Percentiles rank a stretch among this genome's conserved stretches.
phyloP scores from a whole-genome alignment of 345 rosid species.

The Brassica juncea region DNA sequence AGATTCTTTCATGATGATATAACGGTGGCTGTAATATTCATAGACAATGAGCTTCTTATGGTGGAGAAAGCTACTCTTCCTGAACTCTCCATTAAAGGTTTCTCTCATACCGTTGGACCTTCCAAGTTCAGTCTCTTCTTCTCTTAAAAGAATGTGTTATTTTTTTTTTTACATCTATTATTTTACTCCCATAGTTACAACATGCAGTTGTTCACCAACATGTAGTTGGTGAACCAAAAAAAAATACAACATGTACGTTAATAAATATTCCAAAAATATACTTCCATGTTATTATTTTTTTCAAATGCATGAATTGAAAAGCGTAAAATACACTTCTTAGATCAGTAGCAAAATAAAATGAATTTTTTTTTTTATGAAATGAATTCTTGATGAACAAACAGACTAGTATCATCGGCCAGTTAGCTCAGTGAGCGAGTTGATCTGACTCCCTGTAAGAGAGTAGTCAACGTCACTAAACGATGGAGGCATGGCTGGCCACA shows the following conservation, averaged over 20 bases:
- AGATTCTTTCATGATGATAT: constrained; percentile 85
- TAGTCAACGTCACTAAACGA: constrained; percentile 49
- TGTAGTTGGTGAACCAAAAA: too few relatives aligned
- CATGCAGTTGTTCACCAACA: constrained; percentile 2
- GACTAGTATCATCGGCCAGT: constrained; percentile 43
- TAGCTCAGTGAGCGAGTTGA: constrained; percentile 45
- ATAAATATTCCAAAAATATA: not conserved
- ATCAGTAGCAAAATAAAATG: not conserved
- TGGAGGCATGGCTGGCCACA: constrained; percentile 73
- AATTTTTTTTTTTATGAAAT: not conserved
- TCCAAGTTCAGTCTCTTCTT: constrained; percentile 58
- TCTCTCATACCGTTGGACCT: constrained; percentile 61
- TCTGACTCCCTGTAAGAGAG: constrained; percentile 43
- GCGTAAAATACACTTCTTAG: not conserved
- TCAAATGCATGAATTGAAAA: not conserved
- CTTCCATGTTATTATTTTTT: not conserved
- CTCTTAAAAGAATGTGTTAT: constrained; percentile 5
- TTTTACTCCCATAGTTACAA: constrained; percentile 27
- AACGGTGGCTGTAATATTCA: constrained; percentile 77
- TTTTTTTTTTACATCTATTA: not conserved
- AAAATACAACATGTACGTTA: constrained; percentile 21
- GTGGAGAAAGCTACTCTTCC: constrained; percentile 49
- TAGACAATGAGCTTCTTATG: constrained; percentile 59
- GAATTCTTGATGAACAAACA: not conserved
- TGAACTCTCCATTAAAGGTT: constrained; percentile 70